phyloP scores from a whole-genome alignment of 1,284 basidiomycete species.

The Xerocomus amazonicus region DNA sequence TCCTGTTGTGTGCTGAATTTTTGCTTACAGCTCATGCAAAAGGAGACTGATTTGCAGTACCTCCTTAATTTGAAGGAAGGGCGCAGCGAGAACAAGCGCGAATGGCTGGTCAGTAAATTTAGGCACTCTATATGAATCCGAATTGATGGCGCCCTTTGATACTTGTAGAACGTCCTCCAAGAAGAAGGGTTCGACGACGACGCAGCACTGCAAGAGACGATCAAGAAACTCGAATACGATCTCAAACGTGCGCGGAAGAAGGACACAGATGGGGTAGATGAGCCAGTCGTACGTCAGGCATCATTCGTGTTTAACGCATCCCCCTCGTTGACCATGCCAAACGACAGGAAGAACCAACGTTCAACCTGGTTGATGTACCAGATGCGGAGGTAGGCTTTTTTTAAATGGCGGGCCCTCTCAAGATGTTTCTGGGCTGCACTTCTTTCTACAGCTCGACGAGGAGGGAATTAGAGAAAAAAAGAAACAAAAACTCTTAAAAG shows the following conservation, averaged over 20 bases:
- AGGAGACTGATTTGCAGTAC: constrained; percentile 80
- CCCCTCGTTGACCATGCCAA: background rate
- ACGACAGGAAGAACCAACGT: constrained; percentile 75
- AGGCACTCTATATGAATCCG: background rate
- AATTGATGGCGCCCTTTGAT: background rate
- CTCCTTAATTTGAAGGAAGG: constrained; percentile 66
- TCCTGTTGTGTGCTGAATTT: too few species aligned
- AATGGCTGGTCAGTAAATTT: constrained; percentile 57
- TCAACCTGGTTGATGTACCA: constrained; percentile 87
- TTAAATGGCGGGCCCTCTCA: background rate
- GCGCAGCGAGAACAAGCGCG: constrained; percentile 69
- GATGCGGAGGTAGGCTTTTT: constrained; percentile 69
- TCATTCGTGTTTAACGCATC: constrained; percentile 3
- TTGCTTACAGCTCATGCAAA: constrained; percentile 57
- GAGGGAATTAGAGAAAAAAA: constrained; percentile 94
- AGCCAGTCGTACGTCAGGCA: constrained; percentile 41
- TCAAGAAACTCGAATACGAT: constrained; percentile 74
- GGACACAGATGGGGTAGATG: constrained; percentile 63
- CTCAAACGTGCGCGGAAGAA: constrained; percentile 71
- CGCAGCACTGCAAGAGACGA: constrained; percentile 60
- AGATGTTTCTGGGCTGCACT: background rate
- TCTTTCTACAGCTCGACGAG: constrained; percentile 71
- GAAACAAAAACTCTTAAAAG: constrained; percentile 90
- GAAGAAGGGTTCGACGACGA: constrained; percentile 78
- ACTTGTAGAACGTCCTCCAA: constrained; percentile 51